Evolutionary conservation across 768 basidiomycete genomes (phyloP).

Genomic region (Hortiboletus flavorubellus): DNA sequence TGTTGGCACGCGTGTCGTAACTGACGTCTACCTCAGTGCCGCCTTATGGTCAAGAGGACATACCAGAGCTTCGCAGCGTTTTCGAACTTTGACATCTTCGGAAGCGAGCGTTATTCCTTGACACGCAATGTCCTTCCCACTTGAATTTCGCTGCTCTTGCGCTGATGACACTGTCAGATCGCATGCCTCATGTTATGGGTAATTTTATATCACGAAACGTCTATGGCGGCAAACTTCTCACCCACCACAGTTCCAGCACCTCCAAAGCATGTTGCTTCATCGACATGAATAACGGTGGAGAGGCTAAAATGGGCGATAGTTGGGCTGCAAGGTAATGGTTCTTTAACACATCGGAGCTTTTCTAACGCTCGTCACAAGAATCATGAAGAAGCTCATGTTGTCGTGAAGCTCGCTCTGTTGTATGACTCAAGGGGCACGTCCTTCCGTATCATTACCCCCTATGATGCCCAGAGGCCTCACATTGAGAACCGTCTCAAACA

Average conservation of each 20-base stretch:
- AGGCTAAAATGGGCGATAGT: constrained; percentile 30
- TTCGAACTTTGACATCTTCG: constrained; percentile 68
- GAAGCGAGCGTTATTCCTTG: constrained; percentile 47
- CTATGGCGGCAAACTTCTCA: constrained; percentile 55
- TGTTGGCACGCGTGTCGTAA: not conserved
- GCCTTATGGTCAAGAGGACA: constrained; percentile 71
- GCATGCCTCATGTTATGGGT: constrained; percentile 79
- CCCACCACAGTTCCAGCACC: constrained; percentile 45
- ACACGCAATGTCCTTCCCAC: constrained; percentile 64
- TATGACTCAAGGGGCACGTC: constrained; percentile 43
- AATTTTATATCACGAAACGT: constrained; percentile 62
- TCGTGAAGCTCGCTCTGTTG: constrained; percentile 50
- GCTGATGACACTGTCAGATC: constrained; percentile 44
- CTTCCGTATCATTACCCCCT: constrained; percentile 75
- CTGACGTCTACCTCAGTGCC: constrained; percentile 50
- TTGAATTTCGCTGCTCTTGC: not conserved
- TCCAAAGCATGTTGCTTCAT: constrained; percentile 36
- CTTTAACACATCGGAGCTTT: not conserved
- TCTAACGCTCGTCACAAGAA: constrained; percentile 47
- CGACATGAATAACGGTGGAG: constrained; percentile 35
- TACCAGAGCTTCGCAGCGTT: constrained; percentile 62
- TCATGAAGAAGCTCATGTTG: constrained; percentile 45
- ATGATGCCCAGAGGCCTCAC: constrained; percentile 61
- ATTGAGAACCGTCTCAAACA: constrained; percentile 56
- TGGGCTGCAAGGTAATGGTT: constrained; percentile 28